Evolutionary conservation across 352 stramenopile species (phyloP), one percentile per base, ranked within the genome.

Genomic region (Globisporangium emineosum): DNA sequence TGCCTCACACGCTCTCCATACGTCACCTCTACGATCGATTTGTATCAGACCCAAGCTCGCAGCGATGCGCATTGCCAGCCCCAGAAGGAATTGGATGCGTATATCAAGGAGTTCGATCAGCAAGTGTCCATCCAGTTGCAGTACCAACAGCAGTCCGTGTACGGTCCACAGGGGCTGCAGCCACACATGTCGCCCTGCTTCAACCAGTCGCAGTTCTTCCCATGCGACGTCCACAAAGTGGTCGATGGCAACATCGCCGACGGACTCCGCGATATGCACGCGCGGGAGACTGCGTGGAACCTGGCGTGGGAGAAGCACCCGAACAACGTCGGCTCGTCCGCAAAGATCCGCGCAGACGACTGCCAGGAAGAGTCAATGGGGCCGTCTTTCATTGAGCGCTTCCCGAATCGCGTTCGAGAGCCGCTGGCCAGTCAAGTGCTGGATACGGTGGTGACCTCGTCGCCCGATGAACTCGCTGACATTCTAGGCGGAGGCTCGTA

Each of bases 181-280:
- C 79, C 83, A 45, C 85, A 94, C 62, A 76, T 89, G 68, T 91
- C 86, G 25, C 83, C 83, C 13, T 94, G 86, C 67, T 86, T 80
- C 64, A 94, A 94, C 66, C 85, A 92, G 64, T 87, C 81, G 21
- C 80, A 94, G 66, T 88, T 86, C 66, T 90, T 90, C 60, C 83
- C 86, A 25, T 92, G 86, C 37, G 86, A 94, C 50, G 83, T 91
- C 2, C 77, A 90, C 60, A 90, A 91, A 29, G 67, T 90, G 1
- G 27, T 89, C 27, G 83, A 94, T 13, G 78, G 81, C 23, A 86
- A 76, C 49, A 63, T 91, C 54, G 84, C 69, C 33, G 81, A 89
- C 61, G 79, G 65, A 8, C 54, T 80, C 4, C 76, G 66, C 25
- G 71, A 80, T 25, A 62, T 60, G 27, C 75, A 67, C 5, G 62